These are phyloP conservation scores for Zygosaccharomyces bailii DNA, from an alignment of 805 yeast genomes.

Conservation along the genomic window DNA sequence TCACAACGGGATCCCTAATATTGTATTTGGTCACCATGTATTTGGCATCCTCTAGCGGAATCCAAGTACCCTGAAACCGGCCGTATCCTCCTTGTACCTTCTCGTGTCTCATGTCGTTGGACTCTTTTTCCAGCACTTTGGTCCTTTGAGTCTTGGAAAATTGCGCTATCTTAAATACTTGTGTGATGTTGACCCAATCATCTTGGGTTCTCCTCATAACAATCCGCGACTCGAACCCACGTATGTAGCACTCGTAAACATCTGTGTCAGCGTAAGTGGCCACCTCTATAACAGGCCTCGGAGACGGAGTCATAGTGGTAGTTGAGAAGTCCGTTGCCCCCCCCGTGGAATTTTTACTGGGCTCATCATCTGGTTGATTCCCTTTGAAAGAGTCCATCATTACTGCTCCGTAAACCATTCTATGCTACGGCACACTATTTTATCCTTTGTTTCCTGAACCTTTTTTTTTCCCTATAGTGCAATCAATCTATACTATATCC, in stretches of 20 bases:
- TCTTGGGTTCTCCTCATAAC: slow-evolving; percentile 84
- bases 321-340: background rate
- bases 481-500: background rate
- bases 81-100: slow-evolving; percentile 87
- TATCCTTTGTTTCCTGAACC: background rate
- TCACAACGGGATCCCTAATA: slow-evolving; percentile 48
- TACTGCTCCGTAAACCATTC: slow-evolving; percentile 14
- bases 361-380: slow-evolving; percentile 5
- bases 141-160: slow-evolving; percentile 79
- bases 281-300: slow-evolving; percentile 33
- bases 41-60: slow-evolving; percentile 64
- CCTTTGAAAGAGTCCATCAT: slow-evolving; percentile 11
- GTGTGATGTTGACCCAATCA: slow-evolving; percentile 92
- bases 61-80: slow-evolving; percentile 83
- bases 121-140: slow-evolving; percentile 69
- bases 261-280: slow-evolving; percentile 51
- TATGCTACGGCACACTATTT: background rate
- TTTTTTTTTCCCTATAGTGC: background rate
- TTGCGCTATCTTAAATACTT: slow-evolving; percentile 71
- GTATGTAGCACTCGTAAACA: slow-evolving; percentile 60
- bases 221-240: slow-evolving; percentile 41
- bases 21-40: slow-evolving; percentile 52
- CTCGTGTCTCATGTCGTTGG: slow-evolving; percentile 66
- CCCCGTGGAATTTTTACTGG: slow-evolving; percentile 1
- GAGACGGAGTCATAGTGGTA: slow-evolving; percentile 3